Evolutionary conservation across 2,329 filamentous ascomycete genomes (phyloP).

Genomic region (Biscogniauxia sp.): DNA sequence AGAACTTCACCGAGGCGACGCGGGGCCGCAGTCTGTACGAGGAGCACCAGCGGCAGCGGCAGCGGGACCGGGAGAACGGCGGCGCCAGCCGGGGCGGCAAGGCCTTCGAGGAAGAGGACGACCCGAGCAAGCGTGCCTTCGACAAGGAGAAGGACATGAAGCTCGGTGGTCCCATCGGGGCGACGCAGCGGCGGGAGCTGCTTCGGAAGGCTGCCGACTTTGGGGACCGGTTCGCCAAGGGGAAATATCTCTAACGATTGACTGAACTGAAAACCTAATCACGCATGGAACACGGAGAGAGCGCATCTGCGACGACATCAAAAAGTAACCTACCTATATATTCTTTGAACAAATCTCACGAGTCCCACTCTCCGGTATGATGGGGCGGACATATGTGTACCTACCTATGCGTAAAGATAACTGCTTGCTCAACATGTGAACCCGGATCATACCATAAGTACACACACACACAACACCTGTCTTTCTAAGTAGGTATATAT

Average conservation of each 20-base stretch:
- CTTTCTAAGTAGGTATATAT: too few species aligned
- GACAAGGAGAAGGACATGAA: conserved; percentile 94
- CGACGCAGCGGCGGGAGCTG: conserved; percentile 74
- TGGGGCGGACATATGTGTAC: too few species aligned
- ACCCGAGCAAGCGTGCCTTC: conserved; percentile 85
- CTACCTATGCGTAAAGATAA: too few species aligned
- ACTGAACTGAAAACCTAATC: too few species aligned
- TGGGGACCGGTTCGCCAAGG: conserved; percentile 75
- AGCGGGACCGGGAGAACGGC: conserved; percentile 22
- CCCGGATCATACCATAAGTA: too few species aligned
- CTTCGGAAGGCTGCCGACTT: conserved; percentile 78
- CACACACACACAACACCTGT: too few species aligned
- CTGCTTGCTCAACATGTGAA: too few species aligned
- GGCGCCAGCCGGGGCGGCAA: conserved; percentile 21
- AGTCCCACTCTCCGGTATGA: too few species aligned
- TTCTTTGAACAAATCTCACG: too few species aligned
- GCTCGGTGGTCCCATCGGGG: conserved; percentile 67
- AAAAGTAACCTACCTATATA: too few species aligned
- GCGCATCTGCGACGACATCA: too few species aligned
- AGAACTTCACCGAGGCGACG: conserved; percentile 50
- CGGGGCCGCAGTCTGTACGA: conserved; percentile 60
- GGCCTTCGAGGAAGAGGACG: conserved; percentile 70
- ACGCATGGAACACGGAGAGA: neutral
- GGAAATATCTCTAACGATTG: conserved; percentile 54
- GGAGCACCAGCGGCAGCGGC: conserved; percentile 47